A percentile compares a stretch with the other conserved stretches of the same genome.
phyloP scores from a whole-genome alignment of 192 early-diverging fungal species.

The Chytriomyces confervae region DNA sequence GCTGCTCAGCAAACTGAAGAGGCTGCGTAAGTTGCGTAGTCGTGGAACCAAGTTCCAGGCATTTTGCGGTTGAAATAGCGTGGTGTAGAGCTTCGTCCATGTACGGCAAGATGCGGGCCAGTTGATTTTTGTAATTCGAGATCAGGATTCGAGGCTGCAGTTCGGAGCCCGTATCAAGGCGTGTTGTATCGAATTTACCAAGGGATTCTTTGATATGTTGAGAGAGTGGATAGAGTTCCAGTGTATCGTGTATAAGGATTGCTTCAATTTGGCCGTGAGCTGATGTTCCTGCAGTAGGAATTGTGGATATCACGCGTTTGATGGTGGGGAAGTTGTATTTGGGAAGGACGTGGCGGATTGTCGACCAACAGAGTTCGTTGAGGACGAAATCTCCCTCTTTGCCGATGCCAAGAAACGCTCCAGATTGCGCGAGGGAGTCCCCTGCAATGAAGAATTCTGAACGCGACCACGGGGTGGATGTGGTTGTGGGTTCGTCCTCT shows the following conservation, averaged over 20 bases:
- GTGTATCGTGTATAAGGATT: too few species aligned
- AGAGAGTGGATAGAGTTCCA: too few species aligned
- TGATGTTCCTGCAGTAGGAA: too few species aligned
- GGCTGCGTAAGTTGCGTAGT: not conserved
- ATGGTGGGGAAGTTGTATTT: too few species aligned
- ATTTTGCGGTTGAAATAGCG: not conserved
- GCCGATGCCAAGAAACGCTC: constrained; percentile 4
- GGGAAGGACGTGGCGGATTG: too few species aligned
- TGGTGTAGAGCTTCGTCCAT: not conserved
- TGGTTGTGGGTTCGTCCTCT: not conserved
- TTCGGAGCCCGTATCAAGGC: too few species aligned
- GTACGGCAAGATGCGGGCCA: not conserved
- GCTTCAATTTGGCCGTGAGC: too few species aligned
- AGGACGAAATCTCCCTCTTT: constrained; percentile 24
- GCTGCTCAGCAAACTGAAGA: not conserved
- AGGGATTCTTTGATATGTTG: too few species aligned
- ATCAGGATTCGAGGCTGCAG: too few species aligned
- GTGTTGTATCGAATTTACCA: too few species aligned
- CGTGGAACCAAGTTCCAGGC: not conserved
- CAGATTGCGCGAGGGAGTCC: constrained; percentile 9
- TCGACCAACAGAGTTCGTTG: not conserved
- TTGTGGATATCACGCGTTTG: too few species aligned
- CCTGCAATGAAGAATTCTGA: constrained; percentile 36
- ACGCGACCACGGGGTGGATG: not conserved
- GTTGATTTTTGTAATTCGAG: not conserved